These are phyloP conservation scores for Citrullus colocynthis DNA, from an alignment of 306 rosid species.

Conservation along the genomic window DNA sequence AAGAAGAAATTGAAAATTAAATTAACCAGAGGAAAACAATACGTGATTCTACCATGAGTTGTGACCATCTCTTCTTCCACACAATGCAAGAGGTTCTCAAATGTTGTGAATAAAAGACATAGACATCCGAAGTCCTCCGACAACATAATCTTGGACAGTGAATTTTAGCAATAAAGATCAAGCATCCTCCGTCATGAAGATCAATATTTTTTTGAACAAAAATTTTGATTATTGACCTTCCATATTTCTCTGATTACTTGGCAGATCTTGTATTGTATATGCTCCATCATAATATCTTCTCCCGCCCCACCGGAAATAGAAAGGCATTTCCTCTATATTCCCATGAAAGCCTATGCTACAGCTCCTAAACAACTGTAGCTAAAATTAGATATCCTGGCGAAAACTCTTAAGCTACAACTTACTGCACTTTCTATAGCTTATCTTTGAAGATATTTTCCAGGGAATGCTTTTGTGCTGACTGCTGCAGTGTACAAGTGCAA, in stretches of 20 bases:
- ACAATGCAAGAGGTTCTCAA: background rate
- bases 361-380: background rate
- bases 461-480: background rate
- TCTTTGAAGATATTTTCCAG: background rate
- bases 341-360: background rate
- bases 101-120: background rate
- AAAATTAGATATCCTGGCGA: background rate
- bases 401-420: background rate
- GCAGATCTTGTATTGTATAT: background rate
- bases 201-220: background rate
- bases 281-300: background rate
- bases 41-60: background rate
- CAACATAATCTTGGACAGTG: background rate
- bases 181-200: background rate
- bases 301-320: background rate
- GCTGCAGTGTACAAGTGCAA: background rate
- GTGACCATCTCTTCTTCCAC: background rate
- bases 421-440: background rate
- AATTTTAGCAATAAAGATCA: background rate
- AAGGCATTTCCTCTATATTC: background rate
- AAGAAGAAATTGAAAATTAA: background rate
- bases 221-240: background rate
- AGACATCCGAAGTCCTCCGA: background rate
- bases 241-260: background rate
- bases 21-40: background rate